Conservation (phyloP, 352 stramenopile species). For the Phytopythium sindhum region DNA sequence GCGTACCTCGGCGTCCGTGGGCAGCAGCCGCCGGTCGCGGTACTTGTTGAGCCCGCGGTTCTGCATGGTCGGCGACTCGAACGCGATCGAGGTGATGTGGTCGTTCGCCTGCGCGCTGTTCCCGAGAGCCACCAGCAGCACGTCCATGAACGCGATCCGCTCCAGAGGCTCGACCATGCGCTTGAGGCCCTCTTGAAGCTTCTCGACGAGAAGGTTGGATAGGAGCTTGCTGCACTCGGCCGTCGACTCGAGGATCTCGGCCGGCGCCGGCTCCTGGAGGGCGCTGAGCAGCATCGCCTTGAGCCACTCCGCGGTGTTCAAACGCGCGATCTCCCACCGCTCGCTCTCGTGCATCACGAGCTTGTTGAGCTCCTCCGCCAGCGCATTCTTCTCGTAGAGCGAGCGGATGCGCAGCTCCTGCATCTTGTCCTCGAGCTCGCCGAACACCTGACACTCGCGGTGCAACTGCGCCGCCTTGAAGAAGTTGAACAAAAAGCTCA, state of each 20-base stretch:
- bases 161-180: no score
- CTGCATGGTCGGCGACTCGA: no score
- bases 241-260: no score
- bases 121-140: no score
- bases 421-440: conserved; percentile 52
- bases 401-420: conserved; percentile 46
- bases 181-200: no score
- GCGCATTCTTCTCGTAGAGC: conserved; percentile 44
- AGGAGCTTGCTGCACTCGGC: no score
- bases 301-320: conserved; percentile 43
- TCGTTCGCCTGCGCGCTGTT: no score
- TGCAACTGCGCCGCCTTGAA: conserved; percentile 53
- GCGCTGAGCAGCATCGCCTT: conserved; percentile 43
- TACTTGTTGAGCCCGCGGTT: no score
- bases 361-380: conserved; percentile 37
- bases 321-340: conserved; percentile 33
- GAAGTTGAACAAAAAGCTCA: conserved; percentile 61
- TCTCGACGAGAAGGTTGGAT: no score
- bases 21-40: conserved; percentile 19
- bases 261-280: conserved; percentile 23
- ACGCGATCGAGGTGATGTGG: no score
- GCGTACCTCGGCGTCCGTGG: conserved; percentile 25
- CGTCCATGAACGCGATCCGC: no score
- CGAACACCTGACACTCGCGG: conserved; percentile 53
- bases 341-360: conserved; percentile 27